Base-by-base conservation (phyloP, 1,139 yeast genomes). In the Suhomyces maxii region DNA sequence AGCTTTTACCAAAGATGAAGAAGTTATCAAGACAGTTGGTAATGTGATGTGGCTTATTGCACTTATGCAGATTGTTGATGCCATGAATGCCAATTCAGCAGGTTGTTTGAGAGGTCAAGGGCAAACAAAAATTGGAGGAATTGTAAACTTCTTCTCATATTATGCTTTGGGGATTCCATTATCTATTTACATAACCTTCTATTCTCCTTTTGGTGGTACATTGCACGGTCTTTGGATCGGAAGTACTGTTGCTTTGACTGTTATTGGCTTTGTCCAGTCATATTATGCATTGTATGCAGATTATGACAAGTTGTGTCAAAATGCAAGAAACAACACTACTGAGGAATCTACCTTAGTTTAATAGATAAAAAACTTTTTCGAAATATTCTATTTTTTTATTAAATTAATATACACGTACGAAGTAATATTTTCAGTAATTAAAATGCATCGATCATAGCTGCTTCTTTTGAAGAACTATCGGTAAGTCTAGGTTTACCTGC, bases 401-500 rank as follows among this genome's bases (percentile, higher is more conserved):
- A 35, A 38, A 28, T 42, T 43, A 45, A 30, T 37, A 35, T 47
- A 47, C 50, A 47, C 13, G 34, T 26, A 36, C 34, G 28, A 43
- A 33, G 23, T n/a, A 23, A 26, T 10, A 39, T 23, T 26, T 28
- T 28, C 14, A 30, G 14, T 18, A 23, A 23, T 53, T 59, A 71
- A 53, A 72, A 71, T 18, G 76, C 76, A 56, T 72, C 71, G 32
- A 64, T 63, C 77, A 73, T 73, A 10, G 61, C 56, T 7, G 71
- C 69, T 45, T 71, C 76, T 44, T 65, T 63, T 2, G 54, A 39
- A 12, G 58, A 57, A 35, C 7, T 32, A 11, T 58, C 57, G 13
- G 65, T 57, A 38, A 75, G 53, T 71, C 80, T 69, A 45, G 79
- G 73, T 40, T 63, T 72, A 46, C 99, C 98, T 28, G 97, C 95